Conservation (phyloP, 345 rosid species). For the Kandelia obovata region DNA sequence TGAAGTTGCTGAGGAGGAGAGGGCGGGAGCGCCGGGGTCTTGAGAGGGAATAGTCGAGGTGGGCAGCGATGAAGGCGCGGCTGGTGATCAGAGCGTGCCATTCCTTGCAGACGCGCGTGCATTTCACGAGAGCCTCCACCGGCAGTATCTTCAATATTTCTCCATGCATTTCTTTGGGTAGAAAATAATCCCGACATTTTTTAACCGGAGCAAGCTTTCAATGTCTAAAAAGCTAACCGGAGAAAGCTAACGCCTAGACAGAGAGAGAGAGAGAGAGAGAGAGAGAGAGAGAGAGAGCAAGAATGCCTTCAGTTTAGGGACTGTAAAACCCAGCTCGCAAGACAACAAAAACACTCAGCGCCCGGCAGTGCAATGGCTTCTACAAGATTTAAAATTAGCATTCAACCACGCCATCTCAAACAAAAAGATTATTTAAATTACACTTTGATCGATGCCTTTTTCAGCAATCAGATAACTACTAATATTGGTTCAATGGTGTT, state of each 20-base stretch:
- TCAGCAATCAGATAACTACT: too few species aligned
- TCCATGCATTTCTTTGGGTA: neutral
- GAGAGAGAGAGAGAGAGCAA: neutral
- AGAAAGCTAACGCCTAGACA: too few species aligned
- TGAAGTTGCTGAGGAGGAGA: neutral
- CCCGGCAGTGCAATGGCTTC: too few species aligned
- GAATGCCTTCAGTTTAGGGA: neutral
- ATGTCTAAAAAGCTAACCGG: too few species aligned
- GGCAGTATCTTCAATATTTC: neutral
- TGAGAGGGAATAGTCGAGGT: neutral
- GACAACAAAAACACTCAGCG: too few species aligned
- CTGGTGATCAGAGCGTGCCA: neutral
- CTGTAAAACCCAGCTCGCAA: neutral
- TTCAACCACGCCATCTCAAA: too few species aligned
- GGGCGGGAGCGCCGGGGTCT: neutral
- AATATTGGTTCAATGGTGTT: too few species aligned
- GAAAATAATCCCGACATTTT: slow-evolving; percentile 1
- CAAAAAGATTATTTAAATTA: too few species aligned
- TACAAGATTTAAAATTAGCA: too few species aligned
- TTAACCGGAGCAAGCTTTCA: neutral
- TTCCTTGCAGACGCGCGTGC: slow-evolving; percentile 7
- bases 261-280: too few species aligned
- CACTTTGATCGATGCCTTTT: too few species aligned
- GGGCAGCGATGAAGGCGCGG: neutral
- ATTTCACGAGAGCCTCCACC: neutral